Percentiles rank a stretch among this genome's conserved stretches.
Conservation (phyloP, 2,329 filamentous ascomycete genomes). For the Erysiphe neolycopersici region DNA sequence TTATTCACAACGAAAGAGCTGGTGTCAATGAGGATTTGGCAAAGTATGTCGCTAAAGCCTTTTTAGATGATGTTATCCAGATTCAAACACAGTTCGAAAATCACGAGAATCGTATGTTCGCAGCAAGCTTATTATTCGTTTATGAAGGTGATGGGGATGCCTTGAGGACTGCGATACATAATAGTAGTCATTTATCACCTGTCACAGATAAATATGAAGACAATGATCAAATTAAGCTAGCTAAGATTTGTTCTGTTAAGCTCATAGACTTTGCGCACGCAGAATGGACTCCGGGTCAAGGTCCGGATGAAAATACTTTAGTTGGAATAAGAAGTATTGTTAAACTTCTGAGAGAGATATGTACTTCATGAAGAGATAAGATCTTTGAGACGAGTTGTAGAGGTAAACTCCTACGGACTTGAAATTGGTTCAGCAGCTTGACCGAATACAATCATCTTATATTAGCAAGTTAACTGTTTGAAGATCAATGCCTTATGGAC, state of each 20-base stretch:
- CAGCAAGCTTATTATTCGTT: slow-evolving; percentile 26
- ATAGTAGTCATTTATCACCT: slow-evolving; percentile 9
- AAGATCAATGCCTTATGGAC: too few relatives aligned
- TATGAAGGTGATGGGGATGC: slow-evolving; percentile 35
- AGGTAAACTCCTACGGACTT: too few relatives aligned
- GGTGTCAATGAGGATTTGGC: slow-evolving; percentile 32
- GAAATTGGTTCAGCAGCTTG: too few relatives aligned
- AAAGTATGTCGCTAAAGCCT: slow-evolving; percentile 25
- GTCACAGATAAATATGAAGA: slow-evolving; percentile 18
- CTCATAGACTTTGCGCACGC: slow-evolving; percentile 97
- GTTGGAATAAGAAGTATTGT: slow-evolving; percentile 45
- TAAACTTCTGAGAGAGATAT: slow-evolving; percentile 36
- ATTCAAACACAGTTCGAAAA: slow-evolving; percentile 26
- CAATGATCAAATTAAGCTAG: slow-evolving; percentile 25
- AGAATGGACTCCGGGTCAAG: slow-evolving; percentile 47
- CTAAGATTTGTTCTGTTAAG: slow-evolving; percentile 50
- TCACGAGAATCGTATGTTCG: slow-evolving; percentile 37
- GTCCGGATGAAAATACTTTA: slow-evolving; percentile 64
- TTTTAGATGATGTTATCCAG: slow-evolving; percentile 24
- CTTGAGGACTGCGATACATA: slow-evolving; percentile 16
- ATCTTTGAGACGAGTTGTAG: too few relatives aligned
- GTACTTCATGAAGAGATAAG: not conserved
- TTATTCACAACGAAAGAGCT: slow-evolving; percentile 29
- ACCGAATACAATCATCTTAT: too few relatives aligned
- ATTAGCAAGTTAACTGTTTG: too few relatives aligned